Evolutionary conservation across 768 basidiomycete species (phyloP), one percentile per base, ranked within the genome.

Genomic region (Phlegmacium glaucopus): DNA sequence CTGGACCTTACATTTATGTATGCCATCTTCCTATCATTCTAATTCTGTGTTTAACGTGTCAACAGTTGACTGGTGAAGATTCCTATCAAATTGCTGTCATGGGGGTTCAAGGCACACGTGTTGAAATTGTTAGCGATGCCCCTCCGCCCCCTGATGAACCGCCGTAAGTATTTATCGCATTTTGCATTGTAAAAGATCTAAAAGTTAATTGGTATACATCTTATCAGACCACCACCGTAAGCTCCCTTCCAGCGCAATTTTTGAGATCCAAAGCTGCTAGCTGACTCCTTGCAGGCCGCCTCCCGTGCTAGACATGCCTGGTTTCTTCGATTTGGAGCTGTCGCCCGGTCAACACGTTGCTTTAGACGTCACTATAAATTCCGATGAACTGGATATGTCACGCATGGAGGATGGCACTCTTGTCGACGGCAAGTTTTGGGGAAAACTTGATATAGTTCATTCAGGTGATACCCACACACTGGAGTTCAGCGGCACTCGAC

Each of bases 81-180:
- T 91, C 90, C 6, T 93, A 83, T 63, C 87, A 91, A 71, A 91
- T 93, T 52, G 89, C 90, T n/a, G 79, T 80, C 47, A 83, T 85
- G 76, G 85, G 86, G 45, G 82, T 89, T 9, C 84, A 87, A 61
- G 89, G 87, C 44, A 75, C 90, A 49, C 78, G 89, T 34, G 88
- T 93, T 42, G 90, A 93, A 66, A 90, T 93, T 47, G 85, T 90
- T 41, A 82, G 82, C 42, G 90, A 93, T 67, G 85, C 78, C 6
- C 89, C 90, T 6, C 90, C 90, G 4, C 90, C 89, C 11, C 85
- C 87, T 39, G 83, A 89, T 45, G 88, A 90, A 56, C 85, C 87
- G 55, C 85, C 86, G 89, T 90, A 62, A 74, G 85, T 77, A 29
- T 17, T 43, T 25, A 40, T 36, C 40, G 52, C 53, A 58, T 38